A percentile compares a stretch with the other conserved stretches of the same genome.
Evolutionary conservation across 2,329 filamentous ascomycete genomes (phyloP).

Genomic region (Aspergillus vadensis): DNA sequence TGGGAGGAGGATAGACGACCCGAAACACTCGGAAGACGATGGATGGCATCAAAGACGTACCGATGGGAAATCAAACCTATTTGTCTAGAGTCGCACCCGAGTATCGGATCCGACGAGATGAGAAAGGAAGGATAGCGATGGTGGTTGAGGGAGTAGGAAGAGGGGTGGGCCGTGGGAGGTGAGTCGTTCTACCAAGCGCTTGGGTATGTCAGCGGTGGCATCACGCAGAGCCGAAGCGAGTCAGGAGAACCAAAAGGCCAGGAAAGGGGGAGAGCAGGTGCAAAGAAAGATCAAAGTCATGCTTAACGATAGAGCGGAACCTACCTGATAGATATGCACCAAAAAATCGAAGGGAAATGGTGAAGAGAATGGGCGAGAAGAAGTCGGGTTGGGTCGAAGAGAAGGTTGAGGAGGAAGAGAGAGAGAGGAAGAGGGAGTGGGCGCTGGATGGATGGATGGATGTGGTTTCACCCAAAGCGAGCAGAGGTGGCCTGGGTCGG

Average conservation of each 20-base stretch:
- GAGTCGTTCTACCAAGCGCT: slow-evolving; percentile 40
- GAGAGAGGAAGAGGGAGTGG: slow-evolving; percentile 16
- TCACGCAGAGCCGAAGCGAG: slow-evolving; percentile 30
- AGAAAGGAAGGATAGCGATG: slow-evolving; percentile 25
- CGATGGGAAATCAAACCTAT: slow-evolving; percentile 30
- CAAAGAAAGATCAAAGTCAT: neutral
- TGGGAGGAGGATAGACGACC: slow-evolving; percentile 29
- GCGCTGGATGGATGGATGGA: slow-evolving; percentile 16
- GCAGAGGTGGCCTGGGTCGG: slow-evolving; percentile 27
- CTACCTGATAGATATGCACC: slow-evolving; percentile 12
- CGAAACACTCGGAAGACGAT: slow-evolving; percentile 37
- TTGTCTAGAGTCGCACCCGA: slow-evolving; percentile 36
- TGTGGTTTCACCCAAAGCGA: slow-evolving; percentile 46
- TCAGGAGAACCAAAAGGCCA: slow-evolving; percentile 18
- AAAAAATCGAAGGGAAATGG: slow-evolving; percentile 10
- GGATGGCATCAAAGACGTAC: slow-evolving; percentile 37
- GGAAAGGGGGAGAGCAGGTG: slow-evolving; percentile 1
- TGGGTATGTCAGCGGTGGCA: slow-evolving; percentile 44
- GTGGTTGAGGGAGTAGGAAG: slow-evolving; percentile 22
- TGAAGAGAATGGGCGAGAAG: slow-evolving; percentile 10
- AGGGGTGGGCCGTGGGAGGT: slow-evolving; percentile 26
- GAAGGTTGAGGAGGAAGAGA: slow-evolving; percentile 19
- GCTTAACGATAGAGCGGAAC: slow-evolving; percentile 13
- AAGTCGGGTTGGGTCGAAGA: slow-evolving; percentile 18
- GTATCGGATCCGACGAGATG: slow-evolving; percentile 21